These are phyloP conservation scores for Hypocrella siamensis DNA, from an alignment of 2,329 filamentous ascomycete species.

Conservation along the genomic window DNA sequence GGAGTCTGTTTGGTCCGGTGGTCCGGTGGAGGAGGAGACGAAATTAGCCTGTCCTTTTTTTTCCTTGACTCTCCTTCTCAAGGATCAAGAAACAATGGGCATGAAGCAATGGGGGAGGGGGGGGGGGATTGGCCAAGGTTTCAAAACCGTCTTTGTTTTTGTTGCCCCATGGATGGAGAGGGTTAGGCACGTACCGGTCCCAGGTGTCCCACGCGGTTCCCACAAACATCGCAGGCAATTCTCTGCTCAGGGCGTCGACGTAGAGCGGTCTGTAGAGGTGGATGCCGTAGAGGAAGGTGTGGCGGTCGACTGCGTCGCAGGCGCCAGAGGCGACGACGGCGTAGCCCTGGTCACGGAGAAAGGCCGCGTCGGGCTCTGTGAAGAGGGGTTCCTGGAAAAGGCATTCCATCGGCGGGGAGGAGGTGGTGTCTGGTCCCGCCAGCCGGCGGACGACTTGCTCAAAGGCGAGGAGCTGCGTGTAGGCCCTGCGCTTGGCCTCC, in stretches of 20 bases:
- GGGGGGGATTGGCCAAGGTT: no score
- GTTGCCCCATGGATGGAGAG: no score
- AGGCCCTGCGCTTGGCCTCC: constrained; percentile 28
- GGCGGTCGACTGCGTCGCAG: constrained; percentile 29
- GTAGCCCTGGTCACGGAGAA: constrained; percentile 40
- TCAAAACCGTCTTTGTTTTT: background rate
- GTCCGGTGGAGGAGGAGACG: no score
- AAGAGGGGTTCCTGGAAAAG: constrained; percentile 41
- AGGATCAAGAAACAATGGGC: no score
- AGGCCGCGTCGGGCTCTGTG: constrained; percentile 28
- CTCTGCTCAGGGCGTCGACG: constrained; percentile 27
- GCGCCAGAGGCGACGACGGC: constrained; percentile 29
- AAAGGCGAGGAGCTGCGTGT: constrained; percentile 38
- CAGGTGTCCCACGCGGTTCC: constrained; percentile 38
- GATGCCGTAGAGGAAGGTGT: constrained; percentile 44
- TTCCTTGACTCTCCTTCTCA: no score
- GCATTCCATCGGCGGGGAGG: constrained; percentile 20
- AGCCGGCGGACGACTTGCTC: constrained; percentile 7
- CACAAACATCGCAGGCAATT: constrained; percentile 37
- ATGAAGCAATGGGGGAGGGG: no score
- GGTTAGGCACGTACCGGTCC: constrained; percentile 26
- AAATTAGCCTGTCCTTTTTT: no score
- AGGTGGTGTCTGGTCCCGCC: constrained; percentile 7
- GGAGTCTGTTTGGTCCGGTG: background rate
- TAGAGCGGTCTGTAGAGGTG: constrained; percentile 43